A percentile compares a stretch with the other conserved stretches of the same genome.
phyloP scores from a whole-genome alignment of 768 basidiomycete species.

The Leccinum arenicola region DNA sequence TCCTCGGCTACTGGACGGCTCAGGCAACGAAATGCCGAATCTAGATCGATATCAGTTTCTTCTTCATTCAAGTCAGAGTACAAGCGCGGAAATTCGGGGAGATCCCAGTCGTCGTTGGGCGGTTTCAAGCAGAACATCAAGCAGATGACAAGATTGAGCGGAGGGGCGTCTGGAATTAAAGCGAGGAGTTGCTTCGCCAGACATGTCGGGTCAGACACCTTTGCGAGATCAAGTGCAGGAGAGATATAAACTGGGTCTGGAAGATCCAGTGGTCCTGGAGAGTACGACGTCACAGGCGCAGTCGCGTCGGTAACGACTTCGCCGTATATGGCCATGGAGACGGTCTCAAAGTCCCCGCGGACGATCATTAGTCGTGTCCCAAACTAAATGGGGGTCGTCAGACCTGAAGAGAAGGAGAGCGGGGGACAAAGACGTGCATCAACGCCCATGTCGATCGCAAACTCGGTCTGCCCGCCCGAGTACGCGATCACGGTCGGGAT shows the following conservation, averaged over 20 bases:
- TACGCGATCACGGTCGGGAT: conserved; percentile 72
- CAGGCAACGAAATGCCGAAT: conserved; percentile 50
- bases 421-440: conserved; percentile 46
- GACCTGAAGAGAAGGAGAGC: background rate
- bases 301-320: conserved; percentile 50
- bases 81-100: conserved; percentile 68
- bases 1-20: conserved; percentile 61
- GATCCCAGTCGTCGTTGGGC: conserved; percentile 75
- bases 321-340: conserved; percentile 53
- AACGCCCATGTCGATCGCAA: conserved; percentile 62
- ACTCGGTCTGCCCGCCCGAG: conserved; percentile 65
- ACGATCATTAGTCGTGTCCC: conserved; percentile 79
- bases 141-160: conserved; percentile 61
- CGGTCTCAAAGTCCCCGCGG: conserved; percentile 64
- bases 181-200: conserved; percentile 62
- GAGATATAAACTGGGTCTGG: conserved; percentile 41
- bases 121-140: conserved; percentile 82
- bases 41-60: conserved; percentile 54
- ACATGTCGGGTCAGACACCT: conserved; percentile 53
- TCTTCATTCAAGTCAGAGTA: conserved; percentile 58
- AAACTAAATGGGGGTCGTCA: conserved; percentile 40
- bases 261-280: conserved; percentile 39
- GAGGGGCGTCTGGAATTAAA: conserved; percentile 59
- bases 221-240: conserved; percentile 57
- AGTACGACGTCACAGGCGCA: conserved; percentile 37